Percentiles rank a stretch among this genome's conserved stretches.
Conservation (phyloP, 345 rosid genomes). For the Gossypium longicalyx region DNA sequence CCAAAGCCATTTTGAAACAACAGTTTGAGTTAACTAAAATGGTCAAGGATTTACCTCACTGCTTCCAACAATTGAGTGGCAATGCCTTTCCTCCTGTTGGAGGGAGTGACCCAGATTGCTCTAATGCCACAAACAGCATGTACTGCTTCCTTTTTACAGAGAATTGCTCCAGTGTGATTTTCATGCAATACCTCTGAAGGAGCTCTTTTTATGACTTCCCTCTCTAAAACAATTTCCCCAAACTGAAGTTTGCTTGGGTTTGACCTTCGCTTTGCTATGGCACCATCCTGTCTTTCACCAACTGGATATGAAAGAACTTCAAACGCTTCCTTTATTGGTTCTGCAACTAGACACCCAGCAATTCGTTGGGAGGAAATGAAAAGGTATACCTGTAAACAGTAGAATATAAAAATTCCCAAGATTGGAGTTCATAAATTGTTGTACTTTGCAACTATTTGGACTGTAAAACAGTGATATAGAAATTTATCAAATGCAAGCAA, state of each 20-base stretch:
- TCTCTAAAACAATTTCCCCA: conserved; percentile 54
- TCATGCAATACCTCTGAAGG: conserved; percentile 21
- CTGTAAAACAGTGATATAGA: background rate
- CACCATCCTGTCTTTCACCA: conserved; percentile 17
- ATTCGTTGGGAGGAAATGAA: conserved; percentile 55
- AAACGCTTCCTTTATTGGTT: conserved; percentile 79
- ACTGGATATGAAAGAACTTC: conserved; percentile 37
- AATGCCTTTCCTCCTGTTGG: conserved; percentile 68
- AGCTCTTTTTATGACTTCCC: conserved; percentile 45
- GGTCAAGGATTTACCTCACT: conserved; percentile 43
- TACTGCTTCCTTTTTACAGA: conserved; percentile 52
- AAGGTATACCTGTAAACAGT: conserved; percentile 59
- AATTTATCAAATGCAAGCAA: background rate
- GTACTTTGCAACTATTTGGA: background rate
- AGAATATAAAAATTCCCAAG: background rate
- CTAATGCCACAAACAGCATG: conserved; percentile 69
- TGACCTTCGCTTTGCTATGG: conserved; percentile 23
- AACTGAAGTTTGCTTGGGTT: conserved; percentile 50
- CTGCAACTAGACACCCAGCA: conserved; percentile 69
- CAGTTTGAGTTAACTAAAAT: background rate
- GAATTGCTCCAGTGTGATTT: conserved; percentile 38
- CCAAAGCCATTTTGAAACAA: background rate
- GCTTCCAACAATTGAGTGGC: conserved; percentile 72
- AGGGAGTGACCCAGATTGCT: conserved; percentile 87
- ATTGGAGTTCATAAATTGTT: background rate